phyloP scores from a whole-genome alignment of 1,284 basidiomycete genomes.

The Meripilus lineatus region DNA sequence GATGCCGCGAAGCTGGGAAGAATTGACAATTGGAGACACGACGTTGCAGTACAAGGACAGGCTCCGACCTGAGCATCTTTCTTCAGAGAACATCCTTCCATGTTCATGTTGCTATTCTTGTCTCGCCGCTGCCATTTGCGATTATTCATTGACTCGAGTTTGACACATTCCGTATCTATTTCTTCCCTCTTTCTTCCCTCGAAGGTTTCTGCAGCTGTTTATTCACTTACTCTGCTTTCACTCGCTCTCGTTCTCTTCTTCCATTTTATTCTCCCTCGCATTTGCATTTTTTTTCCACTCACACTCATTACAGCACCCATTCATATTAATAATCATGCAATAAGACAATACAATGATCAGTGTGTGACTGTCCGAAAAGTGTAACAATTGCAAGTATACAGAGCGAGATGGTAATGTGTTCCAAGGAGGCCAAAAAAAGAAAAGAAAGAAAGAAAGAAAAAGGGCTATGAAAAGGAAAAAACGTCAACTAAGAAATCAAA shows the following conservation, averaged over 20 bases:
- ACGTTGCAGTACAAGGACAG: conserved; percentile 67
- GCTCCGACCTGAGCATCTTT: conserved; percentile 7
- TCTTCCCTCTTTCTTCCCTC: conserved; percentile 4
- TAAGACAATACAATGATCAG: conserved; percentile 13
- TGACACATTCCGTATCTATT: conserved; percentile 1
- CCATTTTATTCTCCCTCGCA: conserved; percentile 3
- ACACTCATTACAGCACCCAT: conserved; percentile 6
- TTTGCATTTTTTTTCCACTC: conserved; percentile 1
- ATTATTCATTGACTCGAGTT: too few relatives aligned
- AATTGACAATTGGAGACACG: conserved; percentile 75
- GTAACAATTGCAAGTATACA: neutral
- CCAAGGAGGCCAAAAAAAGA: conserved; percentile 1
- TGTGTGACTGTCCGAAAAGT: too few relatives aligned
- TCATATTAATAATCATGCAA: conserved; percentile 18
- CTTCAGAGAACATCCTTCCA: conserved; percentile 7
- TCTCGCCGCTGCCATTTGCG: too few relatives aligned
- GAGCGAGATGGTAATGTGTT: conserved; percentile 2
- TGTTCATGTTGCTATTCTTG: conserved; percentile 1
- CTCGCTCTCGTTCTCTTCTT: conserved; percentile 3
- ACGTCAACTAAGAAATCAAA: conserved; percentile 3
- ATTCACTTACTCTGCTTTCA: conserved; percentile 1
- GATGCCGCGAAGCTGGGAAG: conserved; percentile 61
- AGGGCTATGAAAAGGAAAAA: neutral
- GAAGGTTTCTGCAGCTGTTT: neutral
- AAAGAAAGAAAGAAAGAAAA: conserved; percentile 11